Conservation (phyloP, 75 land plant species). For the Ceratopteris richardii region DNA sequence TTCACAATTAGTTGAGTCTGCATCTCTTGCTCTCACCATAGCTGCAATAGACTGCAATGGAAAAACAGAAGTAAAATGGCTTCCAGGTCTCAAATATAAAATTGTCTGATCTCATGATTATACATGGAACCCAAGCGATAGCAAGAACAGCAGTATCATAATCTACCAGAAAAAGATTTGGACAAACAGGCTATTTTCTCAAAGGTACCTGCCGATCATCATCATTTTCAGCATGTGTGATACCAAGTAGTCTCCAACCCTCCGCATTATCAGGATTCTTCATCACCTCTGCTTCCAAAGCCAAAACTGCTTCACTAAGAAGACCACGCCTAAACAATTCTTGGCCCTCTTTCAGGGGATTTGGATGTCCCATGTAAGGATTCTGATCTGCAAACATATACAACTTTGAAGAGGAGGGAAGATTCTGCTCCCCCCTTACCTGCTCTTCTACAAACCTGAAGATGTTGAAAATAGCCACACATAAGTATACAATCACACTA, state of each 20-base stretch:
- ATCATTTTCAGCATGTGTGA: conserved; percentile 97
- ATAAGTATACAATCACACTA: conserved; percentile 3
- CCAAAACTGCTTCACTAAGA: conserved; percentile 95
- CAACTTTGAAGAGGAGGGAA: conserved; percentile 45
- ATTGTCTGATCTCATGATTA: no score
- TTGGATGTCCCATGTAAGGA: conserved; percentile 93
- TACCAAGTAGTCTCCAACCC: conserved; percentile 95
- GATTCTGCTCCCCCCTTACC: conserved; percentile 35
- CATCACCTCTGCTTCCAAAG: conserved; percentile 93
- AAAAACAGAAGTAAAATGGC: background rate
- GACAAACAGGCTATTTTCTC: no score
- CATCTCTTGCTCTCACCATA: conserved; percentile 89
- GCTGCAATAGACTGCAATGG: conserved; percentile 82
- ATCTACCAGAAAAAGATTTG: no score
- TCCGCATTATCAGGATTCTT: conserved; percentile 94
- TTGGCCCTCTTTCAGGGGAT: conserved; percentile 93
- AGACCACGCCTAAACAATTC: conserved; percentile 89
- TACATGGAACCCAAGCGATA: no score
- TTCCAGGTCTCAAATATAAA: background rate
- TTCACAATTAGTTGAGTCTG: conserved; percentile 78
- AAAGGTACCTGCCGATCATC: conserved; percentile 83
- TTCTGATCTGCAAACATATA: conserved; percentile 90
- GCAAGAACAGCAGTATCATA: no score
- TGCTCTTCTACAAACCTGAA: conserved; percentile 54
- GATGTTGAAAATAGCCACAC: conserved; percentile 10